phyloP scores from a whole-genome alignment of 2,329 filamentous ascomycete genomes.

The Fusarium nisikadoi region DNA sequence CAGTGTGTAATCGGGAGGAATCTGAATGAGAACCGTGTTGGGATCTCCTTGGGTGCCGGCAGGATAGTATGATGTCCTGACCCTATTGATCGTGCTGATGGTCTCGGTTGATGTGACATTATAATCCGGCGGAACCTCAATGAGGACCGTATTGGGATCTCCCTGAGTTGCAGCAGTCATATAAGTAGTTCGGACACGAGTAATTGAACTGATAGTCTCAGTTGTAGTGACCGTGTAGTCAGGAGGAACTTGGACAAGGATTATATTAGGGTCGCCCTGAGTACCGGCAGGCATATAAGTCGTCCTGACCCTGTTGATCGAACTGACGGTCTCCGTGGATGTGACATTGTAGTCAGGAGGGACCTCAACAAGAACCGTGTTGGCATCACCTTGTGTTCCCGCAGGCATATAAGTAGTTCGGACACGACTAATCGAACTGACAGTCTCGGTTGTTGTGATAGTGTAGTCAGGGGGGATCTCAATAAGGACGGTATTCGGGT shows the following conservation, averaged over 20 bases:
- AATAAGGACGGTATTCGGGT: slow-evolving; percentile 6
- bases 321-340: not conserved
- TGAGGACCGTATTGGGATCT: not conserved
- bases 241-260: not conserved
- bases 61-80: slow-evolving; percentile 3
- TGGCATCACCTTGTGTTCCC: not conserved
- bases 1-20: slow-evolving; percentile 9
- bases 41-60: slow-evolving; percentile 12
- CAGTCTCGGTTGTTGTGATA: slow-evolving; percentile 2
- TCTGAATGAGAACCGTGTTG: slow-evolving; percentile 5
- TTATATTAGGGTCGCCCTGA: not conserved
- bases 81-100: not conserved
- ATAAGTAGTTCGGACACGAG: not conserved
- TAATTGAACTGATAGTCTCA: slow-evolving; percentile 1
- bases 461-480: slow-evolving; percentile 7
- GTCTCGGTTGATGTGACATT: not conserved
- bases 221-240: not conserved
- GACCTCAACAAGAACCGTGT: not conserved
- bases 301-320: not conserved
- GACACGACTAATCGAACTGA: not conserved
- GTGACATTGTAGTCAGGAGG: not conserved
- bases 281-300: not conserved
- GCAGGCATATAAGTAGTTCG: slow-evolving; percentile 1
- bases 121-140: not conserved
- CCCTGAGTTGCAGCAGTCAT: not conserved